Evolutionary conservation across 805 yeast species (phyloP), one percentile per base, ranked within the genome.

Genomic region (Phaffomyces antillensis): DNA sequence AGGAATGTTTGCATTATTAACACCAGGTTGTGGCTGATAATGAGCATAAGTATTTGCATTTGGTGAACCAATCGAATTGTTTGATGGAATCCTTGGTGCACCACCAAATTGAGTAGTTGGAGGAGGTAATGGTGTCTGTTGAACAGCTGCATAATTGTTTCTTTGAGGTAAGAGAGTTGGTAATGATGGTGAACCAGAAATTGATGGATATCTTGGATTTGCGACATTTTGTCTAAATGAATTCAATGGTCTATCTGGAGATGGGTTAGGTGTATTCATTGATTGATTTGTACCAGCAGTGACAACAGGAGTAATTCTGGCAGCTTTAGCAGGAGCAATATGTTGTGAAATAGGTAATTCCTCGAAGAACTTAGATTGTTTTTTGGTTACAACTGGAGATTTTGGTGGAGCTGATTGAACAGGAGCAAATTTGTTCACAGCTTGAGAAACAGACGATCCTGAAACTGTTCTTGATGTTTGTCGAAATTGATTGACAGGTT

Each of bases 321-420:
- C 46, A 12, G 52, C 41, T 39, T 40, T 44, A 28, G 52, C 42
- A 11, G 46, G 45, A 47, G 52, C 57, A 18, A 52, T 48, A 26
- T 59, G 61, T 10, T 65, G 63, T 4, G 53, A 28, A 8, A 72
- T 52, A 5, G 86, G 86, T 34, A 78, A 58, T 44, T 81, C 87
- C 43, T 77, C 82, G 55, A 78, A 81, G 54, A 81, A 78, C 10
- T 77, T 62, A 1, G 61, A 51, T 35, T 51, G 56, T 20, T 58
- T 56, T 54, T 74, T 71, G 48, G 56, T 61, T 11, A 60, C 46
- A 10, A 28, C 37, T n/a, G 50, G 44, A 23, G 48, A 44, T 4
- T 34, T 18, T 16, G 37, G 24, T 18, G 24, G 13, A 18, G 24
- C 11, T 12, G 25, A 16, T 16, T n/a, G 35, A 32, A 17, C 37